Evolutionary conservation across 176 grass and related monocot genomes (phyloP).

Genomic region (Carex parvula): DNA sequence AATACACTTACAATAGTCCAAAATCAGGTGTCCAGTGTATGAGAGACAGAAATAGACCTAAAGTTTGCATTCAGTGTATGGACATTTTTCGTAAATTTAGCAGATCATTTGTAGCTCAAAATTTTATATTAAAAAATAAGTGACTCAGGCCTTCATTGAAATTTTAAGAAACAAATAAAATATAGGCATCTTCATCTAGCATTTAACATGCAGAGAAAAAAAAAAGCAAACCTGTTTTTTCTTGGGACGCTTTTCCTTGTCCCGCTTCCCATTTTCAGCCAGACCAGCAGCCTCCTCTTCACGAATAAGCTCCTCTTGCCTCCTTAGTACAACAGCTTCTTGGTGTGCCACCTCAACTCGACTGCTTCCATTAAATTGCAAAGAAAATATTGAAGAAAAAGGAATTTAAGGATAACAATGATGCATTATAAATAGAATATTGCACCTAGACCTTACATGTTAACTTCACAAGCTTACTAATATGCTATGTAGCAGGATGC

Average conservation of each 20-base stretch:
- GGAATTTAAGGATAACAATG: neutral
- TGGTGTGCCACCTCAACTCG: constrained; percentile 85
- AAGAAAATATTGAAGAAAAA: neutral
- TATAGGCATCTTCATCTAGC: neutral
- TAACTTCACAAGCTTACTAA: neutral
- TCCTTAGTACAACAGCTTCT: constrained; percentile 90
- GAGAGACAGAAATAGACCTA: neutral
- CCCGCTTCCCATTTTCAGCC: constrained; percentile 74
- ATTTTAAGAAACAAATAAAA: neutral
- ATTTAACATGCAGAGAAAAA: neutral
- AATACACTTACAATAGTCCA: neutral
- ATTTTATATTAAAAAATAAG: neutral
- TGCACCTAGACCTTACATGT: neutral
- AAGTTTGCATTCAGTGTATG: neutral
- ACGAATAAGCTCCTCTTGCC: constrained; percentile 95
- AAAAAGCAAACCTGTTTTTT: constrained; percentile 71
- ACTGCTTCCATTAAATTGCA: constrained; percentile 50
- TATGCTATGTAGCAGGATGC: neutral
- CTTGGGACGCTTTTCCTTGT: constrained; percentile 87
- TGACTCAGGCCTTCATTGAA: neutral
- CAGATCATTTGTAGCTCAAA: neutral
- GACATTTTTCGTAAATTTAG: neutral
- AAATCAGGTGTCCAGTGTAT: neutral
- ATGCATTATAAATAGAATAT: neutral
- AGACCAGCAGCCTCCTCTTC: constrained; percentile 83